Percentiles rank a stretch among this genome's conserved stretches.
phyloP scores from a whole-genome alignment of 1,284 basidiomycete genomes.

The Malassezia dermatis region DNA sequence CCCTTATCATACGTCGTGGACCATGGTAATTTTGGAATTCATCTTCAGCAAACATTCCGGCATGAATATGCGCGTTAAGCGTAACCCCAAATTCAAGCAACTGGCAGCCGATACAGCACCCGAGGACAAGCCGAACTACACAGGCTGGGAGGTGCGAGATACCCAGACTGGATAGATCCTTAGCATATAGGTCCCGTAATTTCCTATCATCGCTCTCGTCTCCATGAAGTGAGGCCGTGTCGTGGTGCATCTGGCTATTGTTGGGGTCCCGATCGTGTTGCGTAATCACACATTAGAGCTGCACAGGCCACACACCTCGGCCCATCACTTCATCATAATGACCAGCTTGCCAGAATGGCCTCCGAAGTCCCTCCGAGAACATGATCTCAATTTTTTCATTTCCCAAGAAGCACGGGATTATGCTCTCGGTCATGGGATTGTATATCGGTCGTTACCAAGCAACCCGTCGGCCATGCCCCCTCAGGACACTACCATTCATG shows the following conservation, averaged over 20 bases:
- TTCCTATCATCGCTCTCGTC: background rate
- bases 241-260: background rate
- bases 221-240: too few relatives aligned
- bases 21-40: slow-evolving; percentile 85
- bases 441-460: slow-evolving; percentile 60
- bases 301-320: background rate
- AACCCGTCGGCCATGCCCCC: slow-evolving; percentile 48
- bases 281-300: background rate
- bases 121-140: slow-evolving; percentile 7
- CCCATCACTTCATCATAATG: background rate
- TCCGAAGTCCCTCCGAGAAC: background rate
- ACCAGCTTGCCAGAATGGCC: slow-evolving; percentile 11
- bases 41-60: slow-evolving; percentile 57
- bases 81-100: slow-evolving; percentile 9
- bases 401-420: slow-evolving; percentile 53
- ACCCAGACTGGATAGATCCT: background rate
- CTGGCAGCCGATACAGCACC: background rate
- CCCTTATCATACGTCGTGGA: slow-evolving; percentile 80
- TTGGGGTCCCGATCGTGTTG: background rate
- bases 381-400: background rate
- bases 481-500: slow-evolving; percentile 64
- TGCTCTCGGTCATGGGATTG: slow-evolving; percentile 71
- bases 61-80: slow-evolving; percentile 37
- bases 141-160: slow-evolving; percentile 13
- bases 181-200: background rate